Evolutionary conservation across 164 flowering plant genomes (phyloP).

Genomic region (Santalum album): DNA sequence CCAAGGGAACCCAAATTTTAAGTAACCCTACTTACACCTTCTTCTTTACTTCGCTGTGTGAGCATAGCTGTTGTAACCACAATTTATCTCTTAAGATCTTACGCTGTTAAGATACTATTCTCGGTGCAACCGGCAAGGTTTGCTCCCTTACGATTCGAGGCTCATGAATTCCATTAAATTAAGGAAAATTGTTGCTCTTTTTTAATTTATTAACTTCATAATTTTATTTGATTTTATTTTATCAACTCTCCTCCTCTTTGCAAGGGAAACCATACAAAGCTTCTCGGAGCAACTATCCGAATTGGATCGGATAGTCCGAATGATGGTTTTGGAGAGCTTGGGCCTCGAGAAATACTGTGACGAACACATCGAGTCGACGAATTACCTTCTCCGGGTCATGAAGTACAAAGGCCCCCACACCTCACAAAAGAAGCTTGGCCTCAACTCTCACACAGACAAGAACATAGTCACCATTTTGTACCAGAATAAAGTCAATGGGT

Average conservation of each 20-base stretch:
- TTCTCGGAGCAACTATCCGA: constrained; percentile 30
- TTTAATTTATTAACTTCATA: background rate
- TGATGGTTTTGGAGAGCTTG: constrained; percentile 52
- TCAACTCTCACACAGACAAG: constrained; percentile 45
- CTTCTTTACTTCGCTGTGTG: no score
- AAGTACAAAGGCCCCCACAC: constrained; percentile 42
- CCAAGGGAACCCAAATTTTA: constrained; percentile 13
- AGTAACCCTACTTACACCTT: background rate
- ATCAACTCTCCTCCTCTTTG: background rate
- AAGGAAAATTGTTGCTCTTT: no score
- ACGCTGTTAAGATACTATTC: no score
- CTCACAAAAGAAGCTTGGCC: constrained; percentile 30
- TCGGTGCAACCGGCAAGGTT: no score
- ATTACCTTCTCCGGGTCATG: constrained; percentile 44
- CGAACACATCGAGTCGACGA: constrained; percentile 38
- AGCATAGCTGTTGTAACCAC: no score
- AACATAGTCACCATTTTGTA: constrained; percentile 44
- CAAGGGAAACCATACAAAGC: constrained; percentile 31
- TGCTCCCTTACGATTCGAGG: no score
- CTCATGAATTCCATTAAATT: no score
- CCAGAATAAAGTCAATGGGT: constrained; percentile 47
- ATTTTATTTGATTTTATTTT: background rate
- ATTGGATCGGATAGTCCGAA: constrained; percentile 37
- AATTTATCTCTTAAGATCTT: no score
- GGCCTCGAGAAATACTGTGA: constrained; percentile 46